These are phyloP conservation scores for Fusarium transvaalense DNA, from an alignment of 2,329 filamentous ascomycete species.

Conservation along the genomic window DNA sequence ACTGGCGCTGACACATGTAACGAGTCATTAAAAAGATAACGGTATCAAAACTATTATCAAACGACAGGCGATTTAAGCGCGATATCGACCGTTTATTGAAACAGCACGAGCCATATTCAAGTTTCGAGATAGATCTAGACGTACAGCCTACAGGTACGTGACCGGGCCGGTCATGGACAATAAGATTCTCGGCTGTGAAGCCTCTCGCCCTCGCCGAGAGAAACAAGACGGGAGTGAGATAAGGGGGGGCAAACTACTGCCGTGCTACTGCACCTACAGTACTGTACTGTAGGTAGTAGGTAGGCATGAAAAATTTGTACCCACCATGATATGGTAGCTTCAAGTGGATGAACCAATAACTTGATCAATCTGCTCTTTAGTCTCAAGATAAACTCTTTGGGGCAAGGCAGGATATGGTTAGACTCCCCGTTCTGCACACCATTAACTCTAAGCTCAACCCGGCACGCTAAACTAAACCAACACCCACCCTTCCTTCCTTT, in stretches of 20 bases:
- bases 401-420: constrained; percentile 28
- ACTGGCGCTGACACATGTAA: neutral
- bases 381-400: constrained; percentile 34
- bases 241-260: constrained; percentile 28
- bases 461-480: constrained; percentile 8
- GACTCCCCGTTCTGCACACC: constrained; percentile 40
- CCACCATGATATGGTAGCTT: constrained; percentile 32
- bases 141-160: too few species aligned
- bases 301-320: constrained; percentile 31
- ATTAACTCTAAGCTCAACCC: constrained; percentile 13
- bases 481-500: neutral
- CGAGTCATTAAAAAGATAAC: constrained; percentile 11
- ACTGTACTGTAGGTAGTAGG: too few species aligned
- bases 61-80: constrained; percentile 30
- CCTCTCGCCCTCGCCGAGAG: constrained; percentile 35
- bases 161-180: constrained; percentile 25
- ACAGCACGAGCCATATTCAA: constrained; percentile 17
- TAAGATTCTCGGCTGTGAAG: constrained; percentile 16
- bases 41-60: neutral
- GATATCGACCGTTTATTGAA: constrained; percentile 8
- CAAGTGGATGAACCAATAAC: constrained; percentile 17
- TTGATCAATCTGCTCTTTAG: constrained; percentile 12
- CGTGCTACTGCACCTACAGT: constrained; percentile 15
- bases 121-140: constrained; percentile 28
- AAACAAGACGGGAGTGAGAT: constrained; percentile 34